Conservation (phyloP, 352 stramenopile genomes). For the Phytophthora cactorum region DNA sequence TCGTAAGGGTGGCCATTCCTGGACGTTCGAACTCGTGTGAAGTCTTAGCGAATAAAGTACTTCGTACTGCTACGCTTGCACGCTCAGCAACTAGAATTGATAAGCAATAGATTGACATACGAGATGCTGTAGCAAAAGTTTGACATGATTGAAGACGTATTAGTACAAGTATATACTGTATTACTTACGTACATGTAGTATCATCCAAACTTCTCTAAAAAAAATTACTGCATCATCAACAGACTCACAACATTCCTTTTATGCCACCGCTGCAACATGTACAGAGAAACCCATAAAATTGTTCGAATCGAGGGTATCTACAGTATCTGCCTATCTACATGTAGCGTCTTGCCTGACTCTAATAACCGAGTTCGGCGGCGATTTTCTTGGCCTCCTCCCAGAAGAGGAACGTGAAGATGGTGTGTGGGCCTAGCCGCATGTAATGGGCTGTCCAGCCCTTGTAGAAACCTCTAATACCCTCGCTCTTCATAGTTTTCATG, state of each 20-base stretch:
- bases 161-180: background rate
- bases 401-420: slow-evolving; percentile 88
- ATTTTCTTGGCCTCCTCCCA: slow-evolving; percentile 87
- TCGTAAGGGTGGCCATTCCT: slow-evolving; percentile 32
- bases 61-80: background rate
- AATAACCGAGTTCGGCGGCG: slow-evolving; percentile 69
- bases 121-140: slow-evolving; percentile 5
- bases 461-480: slow-evolving; percentile 85
- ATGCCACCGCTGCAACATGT: too few species aligned
- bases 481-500: slow-evolving; percentile 76
- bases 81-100: slow-evolving; percentile 1
- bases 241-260: too few species aligned
- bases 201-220: too few species aligned
- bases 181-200: too few species aligned
- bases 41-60: too few species aligned
- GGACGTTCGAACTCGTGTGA: too few species aligned
- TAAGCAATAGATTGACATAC: slow-evolving; percentile 7
- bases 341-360: slow-evolving; percentile 16
- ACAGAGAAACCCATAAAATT: too few species aligned
- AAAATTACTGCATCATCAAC: too few species aligned
- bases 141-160: background rate
- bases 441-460: slow-evolving; percentile 90
- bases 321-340: slow-evolving; percentile 28
- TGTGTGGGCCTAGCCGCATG: slow-evolving; percentile 87
- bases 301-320: too few species aligned